Base-by-base conservation (phyloP, 2,329 filamentous ascomycete genomes). In the Apiospora saccharicola region DNA sequence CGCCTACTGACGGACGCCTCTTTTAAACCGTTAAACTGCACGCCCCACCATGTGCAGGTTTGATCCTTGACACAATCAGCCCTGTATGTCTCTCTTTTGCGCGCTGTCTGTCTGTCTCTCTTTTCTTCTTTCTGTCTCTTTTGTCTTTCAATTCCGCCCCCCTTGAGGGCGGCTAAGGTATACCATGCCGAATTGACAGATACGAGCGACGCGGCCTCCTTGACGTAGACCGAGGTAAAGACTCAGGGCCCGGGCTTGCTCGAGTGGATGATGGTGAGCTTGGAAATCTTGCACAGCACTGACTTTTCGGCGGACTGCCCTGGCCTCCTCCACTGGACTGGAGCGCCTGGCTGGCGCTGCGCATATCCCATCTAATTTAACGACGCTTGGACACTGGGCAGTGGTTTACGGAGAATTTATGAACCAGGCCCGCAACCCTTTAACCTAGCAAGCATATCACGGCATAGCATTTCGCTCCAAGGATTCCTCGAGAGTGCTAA, bases 361-460 rank as follows among this genome's bases (percentile, higher is more conserved):
- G 67, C 67, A 68, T 68, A 68, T 44, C 44, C 67, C 67, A 68
- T 44, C 67, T 57, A 70, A 70, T 70, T 53, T 70, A 24, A 64
- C 57, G 34, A 64, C 57, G 57, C 57, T 64, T 22, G 57, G 57
- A 64, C 57, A 24, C 57, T 41, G 57, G 57, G 41, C 57, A 64
- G 57, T 64, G 34, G 57, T 64, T 43, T 57, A 51, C 68, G 68
- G 68, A 70, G 68, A 70, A 70, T 70, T 70, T 70, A 51, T 47
- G 68, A 64, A 64, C 57, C 57, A 64, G 57, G 57, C 57, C 57
- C 57, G 57, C 57, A 64, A 64, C 57, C 57, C 57, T 64, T 64
- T 24, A 64, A 64, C 57, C 57, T 64, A 64, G 57, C 57, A 64
- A 24, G 57, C 57, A 64, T 64, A 64, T 49, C 67, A 69, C 67